Conservation (phyloP, 345 rosid genomes). For the Salix udensis region DNA sequence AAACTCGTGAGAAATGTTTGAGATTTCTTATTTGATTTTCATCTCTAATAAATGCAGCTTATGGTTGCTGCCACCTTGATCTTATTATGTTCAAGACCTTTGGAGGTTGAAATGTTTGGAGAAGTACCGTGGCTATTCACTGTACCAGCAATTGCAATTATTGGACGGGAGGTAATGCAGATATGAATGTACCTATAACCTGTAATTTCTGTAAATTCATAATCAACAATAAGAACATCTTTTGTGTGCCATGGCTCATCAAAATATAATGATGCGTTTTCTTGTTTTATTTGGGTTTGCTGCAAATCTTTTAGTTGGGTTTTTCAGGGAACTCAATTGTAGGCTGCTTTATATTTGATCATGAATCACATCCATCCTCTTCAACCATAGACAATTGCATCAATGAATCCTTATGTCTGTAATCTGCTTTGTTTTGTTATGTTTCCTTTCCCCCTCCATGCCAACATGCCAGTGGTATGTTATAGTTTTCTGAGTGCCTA, state of each 20-base stretch:
- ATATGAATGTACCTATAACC: not conserved
- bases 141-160: constrained; percentile 82
- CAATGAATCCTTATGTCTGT: not conserved
- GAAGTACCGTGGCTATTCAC: constrained; percentile 78
- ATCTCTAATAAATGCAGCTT: constrained; percentile 50
- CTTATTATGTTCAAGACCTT: constrained; percentile 74
- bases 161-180: constrained; percentile 83
- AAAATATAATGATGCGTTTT: not conserved
- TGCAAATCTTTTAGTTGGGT: not conserved
- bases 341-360: not conserved
- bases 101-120: constrained; percentile 51
- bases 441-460: not conserved
- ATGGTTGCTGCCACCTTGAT: constrained; percentile 98
- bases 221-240: not conserved
- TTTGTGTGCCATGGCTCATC: not conserved
- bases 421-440: not conserved
- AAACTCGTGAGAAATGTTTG: not conserved
- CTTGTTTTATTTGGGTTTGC: not conserved
- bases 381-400: not conserved
- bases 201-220: not conserved
- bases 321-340: not conserved
- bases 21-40: constrained; percentile 4
- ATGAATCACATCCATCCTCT: not conserved
- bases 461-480: not conserved
- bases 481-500: no score